Conservation (phyloP, 352 stramenopile species). For the Ophiocytium majus region DNA sequence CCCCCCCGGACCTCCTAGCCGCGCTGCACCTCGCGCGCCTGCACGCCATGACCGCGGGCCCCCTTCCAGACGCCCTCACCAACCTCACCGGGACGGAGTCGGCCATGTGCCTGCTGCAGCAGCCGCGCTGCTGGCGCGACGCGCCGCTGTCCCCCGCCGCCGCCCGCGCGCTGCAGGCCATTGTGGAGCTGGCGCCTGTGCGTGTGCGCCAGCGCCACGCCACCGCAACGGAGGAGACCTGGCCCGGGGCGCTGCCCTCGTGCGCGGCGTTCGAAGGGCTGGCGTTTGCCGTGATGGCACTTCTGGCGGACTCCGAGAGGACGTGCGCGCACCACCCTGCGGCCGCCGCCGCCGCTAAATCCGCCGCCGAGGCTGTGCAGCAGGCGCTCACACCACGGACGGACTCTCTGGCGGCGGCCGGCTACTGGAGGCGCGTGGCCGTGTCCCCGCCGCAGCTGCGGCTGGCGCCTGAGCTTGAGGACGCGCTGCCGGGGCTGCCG, state of each 20-base stretch:
- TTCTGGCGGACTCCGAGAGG: neutral
- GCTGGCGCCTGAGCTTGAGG: neutral
- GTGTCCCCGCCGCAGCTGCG: neutral
- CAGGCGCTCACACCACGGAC: neutral
- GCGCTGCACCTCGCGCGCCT: constrained; percentile 1
- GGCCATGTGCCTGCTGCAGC: neutral
- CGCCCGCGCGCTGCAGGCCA: neutral
- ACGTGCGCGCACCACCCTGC: neutral
- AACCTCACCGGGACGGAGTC: neutral
- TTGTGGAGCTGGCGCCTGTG: neutral
- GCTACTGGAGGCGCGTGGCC: neutral
- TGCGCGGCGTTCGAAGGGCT: neutral
- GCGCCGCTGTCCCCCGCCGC: neutral
- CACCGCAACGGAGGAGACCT: neutral
- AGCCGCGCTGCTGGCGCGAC: neutral
- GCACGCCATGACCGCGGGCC: neutral
- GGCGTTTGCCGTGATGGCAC: neutral
- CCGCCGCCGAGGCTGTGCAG: too few species aligned
- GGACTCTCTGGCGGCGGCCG: neutral
- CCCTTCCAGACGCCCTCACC: neutral
- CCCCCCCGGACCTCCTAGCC: neutral
- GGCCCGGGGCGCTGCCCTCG: neutral
- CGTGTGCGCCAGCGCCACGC: too few species aligned
- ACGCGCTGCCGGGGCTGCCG: neutral
- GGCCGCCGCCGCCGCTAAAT: neutral